A percentile compares a stretch with the other conserved stretches of the same genome.
Evolutionary conservation across 257 asterid genomes (phyloP).

Genomic region (Thymus quinquecostatus): DNA sequence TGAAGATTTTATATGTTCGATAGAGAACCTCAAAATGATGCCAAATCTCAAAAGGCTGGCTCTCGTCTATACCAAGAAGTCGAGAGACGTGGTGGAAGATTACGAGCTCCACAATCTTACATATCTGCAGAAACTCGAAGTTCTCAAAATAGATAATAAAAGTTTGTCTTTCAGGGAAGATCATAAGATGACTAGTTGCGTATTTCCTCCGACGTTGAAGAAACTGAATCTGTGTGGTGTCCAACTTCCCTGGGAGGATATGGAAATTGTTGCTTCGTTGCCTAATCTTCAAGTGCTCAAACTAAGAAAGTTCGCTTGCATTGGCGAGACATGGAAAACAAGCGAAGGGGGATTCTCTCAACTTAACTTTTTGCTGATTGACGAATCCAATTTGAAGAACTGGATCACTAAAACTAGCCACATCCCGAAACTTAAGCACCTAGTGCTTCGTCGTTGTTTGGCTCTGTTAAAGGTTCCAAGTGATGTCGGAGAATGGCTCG

Average conservation of each 20-base stretch:
- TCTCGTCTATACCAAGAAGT: neutral
- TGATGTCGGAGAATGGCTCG: neutral
- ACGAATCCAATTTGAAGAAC: neutral
- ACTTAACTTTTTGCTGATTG: neutral
- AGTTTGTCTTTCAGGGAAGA: neutral
- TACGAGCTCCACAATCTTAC: conserved; percentile 14
- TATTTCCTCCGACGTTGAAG: neutral
- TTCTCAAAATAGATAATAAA: neutral
- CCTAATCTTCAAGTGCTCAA: conserved; percentile 15
- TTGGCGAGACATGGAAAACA: neutral
- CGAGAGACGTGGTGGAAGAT: neutral
- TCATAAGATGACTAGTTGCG: neutral
- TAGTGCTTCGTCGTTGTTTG: neutral
- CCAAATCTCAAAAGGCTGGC: neutral
- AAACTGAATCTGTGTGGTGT: neutral
- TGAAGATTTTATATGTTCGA: neutral
- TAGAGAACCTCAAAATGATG: conserved; percentile 1
- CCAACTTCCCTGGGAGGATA: neutral
- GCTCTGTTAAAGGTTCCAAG: neutral
- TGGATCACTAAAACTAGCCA: neutral
- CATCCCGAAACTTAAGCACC: neutral
- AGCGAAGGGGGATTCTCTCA: neutral
- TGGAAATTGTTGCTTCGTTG: neutral
- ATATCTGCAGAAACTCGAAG: conserved; percentile 6
- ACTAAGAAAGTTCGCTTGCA: neutral